Base-by-base conservation (phyloP, 139 green algal species). In the Deuterostichococcus epilithicus region DNA sequence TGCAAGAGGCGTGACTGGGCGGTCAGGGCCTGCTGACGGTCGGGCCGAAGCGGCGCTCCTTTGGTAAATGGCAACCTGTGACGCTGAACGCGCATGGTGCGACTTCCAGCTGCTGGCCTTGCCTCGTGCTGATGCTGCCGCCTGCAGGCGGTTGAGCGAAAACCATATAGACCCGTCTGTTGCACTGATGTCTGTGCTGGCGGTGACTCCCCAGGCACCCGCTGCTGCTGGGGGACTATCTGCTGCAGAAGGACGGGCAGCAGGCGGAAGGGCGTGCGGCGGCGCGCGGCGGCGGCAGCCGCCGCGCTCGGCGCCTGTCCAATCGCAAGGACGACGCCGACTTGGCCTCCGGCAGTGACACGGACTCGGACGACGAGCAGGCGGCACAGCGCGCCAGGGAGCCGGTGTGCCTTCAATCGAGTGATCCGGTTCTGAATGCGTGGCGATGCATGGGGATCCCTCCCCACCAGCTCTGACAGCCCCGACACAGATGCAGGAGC, bases 161-260 rank as follows among this genome's bases (percentile, higher is more conserved):
- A n/a, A n/a, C n/a, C n/a, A n/a, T n/a, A n/a, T n/a, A n/a, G n/a
- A 13, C 13, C 45, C 45, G 15, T 13, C 45, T 60, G 45, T 13
- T 60, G 42, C 42, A 52, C 8, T 13, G 13, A 52, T 13, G 13
- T 52, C 8, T 52, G 8, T 52, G 42, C 42, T 44, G 0, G 45
- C 1, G 26, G 2, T 5, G 5, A 18, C 2, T 52, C 26, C 34
- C 20, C 73, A 83, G 85, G 45, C 91, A 97, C 79, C 92, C 91
- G 3, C 82, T 97, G 84, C 83, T 97, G 82, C 80, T 90, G 72
- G 92, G 78, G 0, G 73, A 87, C 25, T 89, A 91, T 52, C 70
- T 95, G 30, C 47, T 82, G 18, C 23, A 78, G 20, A 80, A 81
- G 65, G 86, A 82, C 26, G n/a, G 79, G 60, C 45, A 38, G 52